Percentiles rank a stretch among this genome's conserved stretches.
Evolutionary conservation across 1,284 basidiomycete species (phyloP).

Genomic region (Boletus sp.): DNA sequence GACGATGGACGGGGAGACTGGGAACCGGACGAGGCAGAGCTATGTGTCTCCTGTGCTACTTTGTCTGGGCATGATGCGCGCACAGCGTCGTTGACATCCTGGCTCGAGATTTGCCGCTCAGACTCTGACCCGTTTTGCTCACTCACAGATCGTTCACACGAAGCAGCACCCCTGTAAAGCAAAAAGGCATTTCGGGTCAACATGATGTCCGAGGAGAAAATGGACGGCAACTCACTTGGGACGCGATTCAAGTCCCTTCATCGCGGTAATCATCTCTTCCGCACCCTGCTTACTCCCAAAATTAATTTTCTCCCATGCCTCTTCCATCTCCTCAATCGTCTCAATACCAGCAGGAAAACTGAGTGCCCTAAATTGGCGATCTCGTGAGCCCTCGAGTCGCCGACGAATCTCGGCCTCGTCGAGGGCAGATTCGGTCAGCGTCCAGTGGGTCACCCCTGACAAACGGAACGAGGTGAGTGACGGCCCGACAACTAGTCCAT

Average conservation of each 20-base stretch:
- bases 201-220: background rate
- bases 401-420: slow-evolving; percentile 35
- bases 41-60: background rate
- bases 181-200: background rate
- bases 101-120: background rate
- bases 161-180: background rate
- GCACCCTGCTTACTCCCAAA: slow-evolving; percentile 37
- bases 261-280: slow-evolving; percentile 6
- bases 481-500: background rate
- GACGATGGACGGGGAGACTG: background rate
- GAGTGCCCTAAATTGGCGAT: slow-evolving; percentile 44
- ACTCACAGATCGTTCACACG: background rate
- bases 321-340: slow-evolving; percentile 40
- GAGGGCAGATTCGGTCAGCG: slow-evolving; percentile 39
- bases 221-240: background rate
- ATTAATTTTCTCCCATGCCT: slow-evolving; percentile 49
- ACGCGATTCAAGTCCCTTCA: background rate
- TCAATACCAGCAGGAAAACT: slow-evolving; percentile 50
- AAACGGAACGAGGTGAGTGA: background rate
- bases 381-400: slow-evolving; percentile 33
- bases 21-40: background rate
- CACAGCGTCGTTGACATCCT: background rate
- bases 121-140: background rate
- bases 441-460: slow-evolving; percentile 59
- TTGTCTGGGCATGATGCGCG: background rate